Percentiles rank a stretch among this genome's conserved stretches.
These are phyloP conservation scores for Sporothrix schenckii DNA, from an alignment of 2,329 filamentous ascomycete genomes.

Conservation along the genomic window DNA sequence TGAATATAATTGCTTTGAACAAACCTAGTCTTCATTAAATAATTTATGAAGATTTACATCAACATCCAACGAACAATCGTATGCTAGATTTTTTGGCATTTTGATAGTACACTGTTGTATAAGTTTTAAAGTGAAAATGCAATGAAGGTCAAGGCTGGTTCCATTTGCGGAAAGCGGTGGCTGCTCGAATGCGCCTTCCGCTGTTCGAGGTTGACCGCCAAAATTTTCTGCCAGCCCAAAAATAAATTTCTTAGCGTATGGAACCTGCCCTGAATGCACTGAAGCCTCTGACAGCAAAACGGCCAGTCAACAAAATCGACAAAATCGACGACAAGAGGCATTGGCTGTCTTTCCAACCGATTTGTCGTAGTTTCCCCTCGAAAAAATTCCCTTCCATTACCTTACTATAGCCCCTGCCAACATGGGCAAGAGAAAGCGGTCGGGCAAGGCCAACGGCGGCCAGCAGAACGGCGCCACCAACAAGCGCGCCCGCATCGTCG, in stretches of 20 bases:
- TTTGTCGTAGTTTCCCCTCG: no score
- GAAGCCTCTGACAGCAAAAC: not conserved
- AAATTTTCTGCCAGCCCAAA: slow-evolving; percentile 30
- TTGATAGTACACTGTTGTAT: no score
- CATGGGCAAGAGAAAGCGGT: slow-evolving; percentile 36
- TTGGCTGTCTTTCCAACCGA: not conserved
- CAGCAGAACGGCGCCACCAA: not conserved
- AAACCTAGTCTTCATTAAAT: no score
- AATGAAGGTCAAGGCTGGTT: not conserved
- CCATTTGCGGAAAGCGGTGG: slow-evolving; percentile 26
- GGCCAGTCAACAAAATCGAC: not conserved
- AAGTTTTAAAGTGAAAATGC: no score
- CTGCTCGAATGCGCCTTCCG: no score
- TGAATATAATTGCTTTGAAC: no score
- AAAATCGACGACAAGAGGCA: not conserved
- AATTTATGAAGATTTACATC: no score
- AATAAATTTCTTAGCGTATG: slow-evolving; percentile 26
- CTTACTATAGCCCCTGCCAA: not conserved
- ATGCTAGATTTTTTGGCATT: no score
- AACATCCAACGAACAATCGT: no score
- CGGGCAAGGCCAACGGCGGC: slow-evolving; percentile 22
- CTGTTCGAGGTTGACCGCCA: slow-evolving; percentile 8
- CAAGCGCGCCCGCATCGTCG: slow-evolving; percentile 33
- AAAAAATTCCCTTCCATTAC: not conserved
- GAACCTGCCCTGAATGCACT: slow-evolving; percentile 1